Conservation (phyloP, 1,139 yeast genomes). For the Casaregolazyma suthepensis region DNA sequence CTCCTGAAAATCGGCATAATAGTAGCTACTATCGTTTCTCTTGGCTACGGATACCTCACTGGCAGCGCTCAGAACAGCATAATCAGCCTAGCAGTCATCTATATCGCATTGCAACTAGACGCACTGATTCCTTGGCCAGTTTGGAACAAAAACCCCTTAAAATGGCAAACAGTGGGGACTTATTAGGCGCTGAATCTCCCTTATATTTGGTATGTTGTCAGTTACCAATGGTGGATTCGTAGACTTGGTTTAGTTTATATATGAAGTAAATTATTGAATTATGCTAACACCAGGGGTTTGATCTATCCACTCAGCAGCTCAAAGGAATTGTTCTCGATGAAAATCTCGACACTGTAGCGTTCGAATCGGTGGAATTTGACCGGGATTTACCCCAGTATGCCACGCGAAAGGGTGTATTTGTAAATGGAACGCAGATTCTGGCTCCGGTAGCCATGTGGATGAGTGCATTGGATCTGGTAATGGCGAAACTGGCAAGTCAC, state of each 20-base stretch:
- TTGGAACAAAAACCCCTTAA: conserved; percentile 43
- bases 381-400: conserved; percentile 52
- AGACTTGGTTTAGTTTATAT: background rate
- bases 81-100: conserved; percentile 35
- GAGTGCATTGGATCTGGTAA: conserved; percentile 66
- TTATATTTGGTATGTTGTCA: background rate
- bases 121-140: conserved; percentile 54
- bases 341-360: conserved; percentile 45
- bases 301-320: conserved; percentile 83
- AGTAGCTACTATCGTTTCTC: conserved; percentile 36
- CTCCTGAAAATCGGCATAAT: conserved; percentile 24
- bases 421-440: conserved; percentile 34
- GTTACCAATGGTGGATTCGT: background rate
- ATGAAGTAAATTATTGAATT: background rate
- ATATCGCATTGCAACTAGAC: conserved; percentile 35
- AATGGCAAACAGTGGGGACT: conserved; percentile 32
- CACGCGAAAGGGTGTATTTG: conserved; percentile 65
- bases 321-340: conserved; percentile 65
- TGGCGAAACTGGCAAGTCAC: conserved; percentile 44
- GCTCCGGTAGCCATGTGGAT: conserved; percentile 92
- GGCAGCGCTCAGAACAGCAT: conserved; percentile 39
- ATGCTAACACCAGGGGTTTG: conserved; percentile 49
- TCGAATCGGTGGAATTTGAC: conserved; percentile 70
- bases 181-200: conserved; percentile 2
- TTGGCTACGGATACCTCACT: conserved; percentile 42